Evolutionary conservation across 495 filamentous ascomycete species (phyloP).

Genomic region (Xylaria longipes): DNA sequence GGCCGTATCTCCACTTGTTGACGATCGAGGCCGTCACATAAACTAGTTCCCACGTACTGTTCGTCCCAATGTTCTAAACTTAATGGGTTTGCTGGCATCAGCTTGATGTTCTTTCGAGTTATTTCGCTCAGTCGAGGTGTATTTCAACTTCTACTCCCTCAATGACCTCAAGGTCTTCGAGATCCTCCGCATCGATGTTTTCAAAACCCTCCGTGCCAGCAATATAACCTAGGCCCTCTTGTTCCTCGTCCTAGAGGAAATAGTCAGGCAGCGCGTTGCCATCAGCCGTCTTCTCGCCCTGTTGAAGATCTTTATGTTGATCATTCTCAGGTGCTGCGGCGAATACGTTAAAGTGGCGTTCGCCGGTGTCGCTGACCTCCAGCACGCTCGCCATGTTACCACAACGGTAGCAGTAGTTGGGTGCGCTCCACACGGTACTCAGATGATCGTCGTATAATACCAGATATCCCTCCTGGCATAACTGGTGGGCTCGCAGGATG

Average conservation of each 20-base stretch:
- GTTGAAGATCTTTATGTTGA: constrained; percentile 81
- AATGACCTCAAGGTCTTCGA: neutral
- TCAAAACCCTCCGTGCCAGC: neutral
- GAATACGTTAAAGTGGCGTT: constrained; percentile 96
- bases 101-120: neutral
- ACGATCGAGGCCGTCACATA: neutral
- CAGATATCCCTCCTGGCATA: constrained; percentile 97
- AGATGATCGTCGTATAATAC: constrained; percentile 92
- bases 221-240: neutral
- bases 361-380: constrained; percentile 90
- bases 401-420: constrained; percentile 96
- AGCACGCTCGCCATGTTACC: constrained; percentile 97
- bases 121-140: neutral
- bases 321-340: constrained; percentile 97
- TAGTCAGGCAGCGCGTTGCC: constrained; percentile 61
- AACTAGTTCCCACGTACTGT: neutral
- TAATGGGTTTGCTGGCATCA: neutral
- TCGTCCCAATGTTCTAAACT: neutral
- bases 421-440: constrained; percentile 96
- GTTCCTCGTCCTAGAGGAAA: constrained; percentile 51
- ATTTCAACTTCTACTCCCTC: neutral
- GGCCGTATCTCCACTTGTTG: neutral
- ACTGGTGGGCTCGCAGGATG: constrained; percentile 93
- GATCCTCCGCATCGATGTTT: neutral
- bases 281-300: constrained; percentile 60